Base-by-base conservation (phyloP, 768 basidiomycete genomes). In the Termitomyces sp. region DNA sequence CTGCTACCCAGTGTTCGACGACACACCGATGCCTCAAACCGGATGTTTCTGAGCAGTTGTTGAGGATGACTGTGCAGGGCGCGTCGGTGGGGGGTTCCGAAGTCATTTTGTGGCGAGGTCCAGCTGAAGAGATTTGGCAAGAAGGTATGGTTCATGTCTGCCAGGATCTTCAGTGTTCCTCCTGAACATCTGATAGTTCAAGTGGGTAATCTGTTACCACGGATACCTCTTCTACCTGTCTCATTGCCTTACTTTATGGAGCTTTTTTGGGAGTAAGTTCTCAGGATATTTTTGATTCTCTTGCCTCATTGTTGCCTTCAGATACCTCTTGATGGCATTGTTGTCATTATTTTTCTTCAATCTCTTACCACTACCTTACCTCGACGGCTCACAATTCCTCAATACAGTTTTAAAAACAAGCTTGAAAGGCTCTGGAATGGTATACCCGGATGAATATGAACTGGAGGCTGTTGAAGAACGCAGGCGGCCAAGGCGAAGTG, bases 271-370 rank as follows among this genome's bases (percentile, higher is more conserved):
- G 68, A 78, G 90, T 92, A 63, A 58, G 86, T 77, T n/a, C 5
- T 26, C 26, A 27, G 5, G 18, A 27, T 10, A n/a, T 18, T 3
- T 18, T 5, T n/a, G 13, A 36, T 46, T 8, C 0, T 36, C 12
- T 32, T 26, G 16, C 22, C 18, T 62, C 18, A 48, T 47, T 37
- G 20, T 31, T 31, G 10, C 34, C 18, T 12, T 55, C 61, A 88
- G 89, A 59, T 90, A 89, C 59, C 69, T 85, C 58, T 71, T 74
- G 34, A 81, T 83, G 65, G 78, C 89, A 2, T 84, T 85, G n/a
- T 69, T 94, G 32, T 93, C 91, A 3, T 74, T 95, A 1, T 93
- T 82, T 68, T 71, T 93, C 57, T 85, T 94, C 74, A 95, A 95
- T 68, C 79, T 91, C 27, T 76, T 94, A 24, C 92, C 93, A 0